Conservation (phyloP, 306 rosid species). For the Trifolium pratense region DNA sequence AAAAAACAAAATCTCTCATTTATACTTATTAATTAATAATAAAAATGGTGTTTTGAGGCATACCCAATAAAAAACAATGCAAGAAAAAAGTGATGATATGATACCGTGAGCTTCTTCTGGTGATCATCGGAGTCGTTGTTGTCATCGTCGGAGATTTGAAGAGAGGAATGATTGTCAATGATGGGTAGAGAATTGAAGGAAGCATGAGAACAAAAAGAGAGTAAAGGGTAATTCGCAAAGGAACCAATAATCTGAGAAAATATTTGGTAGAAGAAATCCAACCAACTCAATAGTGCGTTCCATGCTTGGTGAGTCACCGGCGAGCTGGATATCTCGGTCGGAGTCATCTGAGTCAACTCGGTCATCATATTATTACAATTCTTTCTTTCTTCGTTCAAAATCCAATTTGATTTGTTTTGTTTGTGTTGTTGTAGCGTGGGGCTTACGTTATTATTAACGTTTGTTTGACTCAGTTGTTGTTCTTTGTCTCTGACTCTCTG, state of each 20-base stretch:
- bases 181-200: constrained; percentile 76
- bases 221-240: constrained; percentile 70
- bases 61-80: constrained; percentile 6
- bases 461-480: background rate
- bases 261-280: constrained; percentile 77
- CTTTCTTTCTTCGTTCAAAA: background rate
- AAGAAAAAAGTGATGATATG: background rate
- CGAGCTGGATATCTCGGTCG: constrained; percentile 72
- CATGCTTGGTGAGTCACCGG: constrained; percentile 65
- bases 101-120: constrained; percentile 68
- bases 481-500: background rate
- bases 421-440: constrained; percentile 24
- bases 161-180: constrained; percentile 54
- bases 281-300: constrained; percentile 74
- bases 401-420: background rate
- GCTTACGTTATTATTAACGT: constrained; percentile 25
- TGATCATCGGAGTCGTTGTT: constrained; percentile 33
- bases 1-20: too few relatives aligned
- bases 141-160: constrained; percentile 49
- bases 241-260: constrained; percentile 73
- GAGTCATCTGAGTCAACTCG: constrained; percentile 94
- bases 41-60: constrained; percentile 4
- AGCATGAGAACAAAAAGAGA: constrained; percentile 62
- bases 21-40: too few relatives aligned
- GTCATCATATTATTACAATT: constrained; percentile 59